phyloP scores from a whole-genome alignment of 805 yeast species.

The Candida quercuum region DNA sequence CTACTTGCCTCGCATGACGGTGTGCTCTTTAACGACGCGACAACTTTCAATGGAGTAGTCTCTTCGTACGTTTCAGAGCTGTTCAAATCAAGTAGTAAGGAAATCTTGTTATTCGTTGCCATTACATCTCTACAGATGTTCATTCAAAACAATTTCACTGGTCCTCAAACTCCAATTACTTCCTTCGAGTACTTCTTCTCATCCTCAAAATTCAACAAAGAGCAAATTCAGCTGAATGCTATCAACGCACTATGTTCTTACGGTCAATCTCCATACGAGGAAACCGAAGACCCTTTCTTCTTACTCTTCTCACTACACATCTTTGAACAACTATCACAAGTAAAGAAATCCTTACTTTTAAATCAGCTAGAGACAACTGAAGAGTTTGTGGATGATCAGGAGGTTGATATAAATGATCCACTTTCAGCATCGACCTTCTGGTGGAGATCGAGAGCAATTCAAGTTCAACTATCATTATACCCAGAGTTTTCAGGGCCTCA shows the following conservation, averaged over 20 bases:
- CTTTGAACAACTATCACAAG: slow-evolving; percentile 34
- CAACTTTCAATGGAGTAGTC: slow-evolving; percentile 8
- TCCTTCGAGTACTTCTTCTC: slow-evolving; percentile 26
- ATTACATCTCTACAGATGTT: slow-evolving; percentile 62
- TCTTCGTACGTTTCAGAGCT: slow-evolving; percentile 1
- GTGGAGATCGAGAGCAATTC: slow-evolving; percentile 74
- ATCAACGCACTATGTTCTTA: slow-evolving; percentile 41
- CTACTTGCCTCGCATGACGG: slow-evolving; percentile 3
- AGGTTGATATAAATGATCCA: slow-evolving; percentile 8
- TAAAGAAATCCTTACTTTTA: slow-evolving; percentile 26
- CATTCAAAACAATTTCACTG: slow-evolving; percentile 75
- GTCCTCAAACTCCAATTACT: slow-evolving; percentile 54
- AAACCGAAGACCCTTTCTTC: slow-evolving; percentile 45
- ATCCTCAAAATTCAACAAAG: slow-evolving; percentile 3
- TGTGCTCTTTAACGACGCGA: slow-evolving; percentile 1
- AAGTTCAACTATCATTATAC: slow-evolving; percentile 57
- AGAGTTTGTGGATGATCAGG: slow-evolving; percentile 18
- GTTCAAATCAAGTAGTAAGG: slow-evolving; percentile 3
- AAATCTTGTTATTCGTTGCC: slow-evolving; percentile 24
- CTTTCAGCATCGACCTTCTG: slow-evolving; percentile 47
- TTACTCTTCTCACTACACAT: slow-evolving; percentile 38
- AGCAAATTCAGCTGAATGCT: slow-evolving; percentile 19
- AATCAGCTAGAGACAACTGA: slow-evolving; percentile 23
- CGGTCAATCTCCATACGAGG: slow-evolving; percentile 70
- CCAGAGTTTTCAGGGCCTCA: slow-evolving; percentile 54